These are phyloP conservation scores for Oidiodendron maius DNA, from an alignment of 495 filamentous ascomycete genomes.

Conservation along the genomic window DNA sequence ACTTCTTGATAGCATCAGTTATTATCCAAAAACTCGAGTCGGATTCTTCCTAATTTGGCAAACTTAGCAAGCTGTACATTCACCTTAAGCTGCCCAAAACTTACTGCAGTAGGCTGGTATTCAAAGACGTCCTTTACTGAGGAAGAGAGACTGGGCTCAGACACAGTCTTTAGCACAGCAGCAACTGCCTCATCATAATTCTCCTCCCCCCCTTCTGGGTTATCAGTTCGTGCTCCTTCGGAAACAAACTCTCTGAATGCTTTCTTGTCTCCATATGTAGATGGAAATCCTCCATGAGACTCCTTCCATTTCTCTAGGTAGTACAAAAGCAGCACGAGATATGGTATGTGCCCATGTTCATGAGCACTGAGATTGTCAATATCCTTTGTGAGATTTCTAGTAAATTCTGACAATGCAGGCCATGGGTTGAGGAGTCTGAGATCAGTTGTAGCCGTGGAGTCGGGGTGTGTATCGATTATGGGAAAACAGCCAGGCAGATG, in stretches of 20 bases:
- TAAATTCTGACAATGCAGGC: slow-evolving; percentile 70
- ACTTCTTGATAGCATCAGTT: slow-evolving; percentile 69
- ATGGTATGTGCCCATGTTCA: slow-evolving; percentile 91
- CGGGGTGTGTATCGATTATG: slow-evolving; percentile 96
- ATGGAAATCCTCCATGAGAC: slow-evolving; percentile 59
- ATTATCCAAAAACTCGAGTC: slow-evolving; percentile 80
- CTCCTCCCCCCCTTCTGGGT: slow-evolving; percentile 86
- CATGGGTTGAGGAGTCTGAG: slow-evolving; percentile 82
- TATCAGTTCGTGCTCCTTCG: slow-evolving; percentile 60
- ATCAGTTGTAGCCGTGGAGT: slow-evolving; percentile 78
- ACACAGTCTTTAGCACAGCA: slow-evolving; percentile 80
- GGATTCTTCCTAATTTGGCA: slow-evolving; percentile 23
- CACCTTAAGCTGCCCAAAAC: slow-evolving; percentile 10
- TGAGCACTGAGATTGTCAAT: slow-evolving; percentile 69
- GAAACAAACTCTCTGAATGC: slow-evolving; percentile 69
- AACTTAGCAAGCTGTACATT: slow-evolving; percentile 8
- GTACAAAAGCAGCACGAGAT: slow-evolving; percentile 75
- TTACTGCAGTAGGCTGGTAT: slow-evolving; percentile 44
- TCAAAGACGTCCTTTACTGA: slow-evolving; percentile 73
- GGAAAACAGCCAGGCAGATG: slow-evolving; percentile 72
- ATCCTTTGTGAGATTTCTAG: slow-evolving; percentile 51
- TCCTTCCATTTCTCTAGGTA: slow-evolving; percentile 82
- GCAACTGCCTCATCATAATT: slow-evolving; percentile 92
- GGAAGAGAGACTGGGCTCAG: slow-evolving; percentile 57
- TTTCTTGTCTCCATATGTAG: slow-evolving; percentile 78